These are phyloP conservation scores for Teunomyces lycoperdinae DNA, from an alignment of 805 yeast genomes.

Conservation along the genomic window DNA sequence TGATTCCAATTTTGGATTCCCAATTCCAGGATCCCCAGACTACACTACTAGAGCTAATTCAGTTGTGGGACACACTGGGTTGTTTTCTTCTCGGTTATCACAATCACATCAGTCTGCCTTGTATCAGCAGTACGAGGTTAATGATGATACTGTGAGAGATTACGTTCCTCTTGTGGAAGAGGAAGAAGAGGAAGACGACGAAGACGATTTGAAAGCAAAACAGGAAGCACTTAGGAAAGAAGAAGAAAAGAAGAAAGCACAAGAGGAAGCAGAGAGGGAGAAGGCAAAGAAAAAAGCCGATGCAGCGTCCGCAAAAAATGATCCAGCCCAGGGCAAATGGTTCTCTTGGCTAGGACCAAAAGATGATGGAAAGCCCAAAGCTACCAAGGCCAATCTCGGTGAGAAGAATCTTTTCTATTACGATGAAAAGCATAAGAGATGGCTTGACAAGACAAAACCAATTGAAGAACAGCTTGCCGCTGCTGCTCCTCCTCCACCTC, in stretches of 20 bases:
- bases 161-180: constrained; percentile 42
- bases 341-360: constrained; percentile 41
- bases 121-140: constrained; percentile 44
- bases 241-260: constrained; percentile 15
- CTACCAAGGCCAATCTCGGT: constrained; percentile 83
- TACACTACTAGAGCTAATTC: constrained; percentile 44
- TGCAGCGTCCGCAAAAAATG: constrained; percentile 10
- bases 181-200: constrained; percentile 49
- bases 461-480: constrained; percentile 59
- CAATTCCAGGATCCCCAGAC: constrained; percentile 46
- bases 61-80: constrained; percentile 33
- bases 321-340: constrained; percentile 39
- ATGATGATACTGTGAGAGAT: constrained; percentile 43
- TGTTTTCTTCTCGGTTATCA: constrained; percentile 39
- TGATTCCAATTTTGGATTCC: constrained; percentile 34
- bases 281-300: constrained; percentile 36
- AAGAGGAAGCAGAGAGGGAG: constrained; percentile 25
- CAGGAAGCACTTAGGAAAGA: constrained; percentile 14
- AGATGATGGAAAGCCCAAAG: constrained; percentile 66
- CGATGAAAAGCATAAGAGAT: constrained; percentile 80
- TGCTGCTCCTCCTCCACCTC: constrained; percentile 70
- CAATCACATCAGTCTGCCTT: constrained; percentile 44
- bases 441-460: constrained; percentile 74
- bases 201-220: constrained; percentile 24
- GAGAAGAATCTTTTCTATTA: constrained; percentile 69